A percentile compares a stretch with the other conserved stretches of the same genome.
phyloP scores from a whole-genome alignment of 192 early-diverging fungal genomes.

The Physocladia obscura region DNA sequence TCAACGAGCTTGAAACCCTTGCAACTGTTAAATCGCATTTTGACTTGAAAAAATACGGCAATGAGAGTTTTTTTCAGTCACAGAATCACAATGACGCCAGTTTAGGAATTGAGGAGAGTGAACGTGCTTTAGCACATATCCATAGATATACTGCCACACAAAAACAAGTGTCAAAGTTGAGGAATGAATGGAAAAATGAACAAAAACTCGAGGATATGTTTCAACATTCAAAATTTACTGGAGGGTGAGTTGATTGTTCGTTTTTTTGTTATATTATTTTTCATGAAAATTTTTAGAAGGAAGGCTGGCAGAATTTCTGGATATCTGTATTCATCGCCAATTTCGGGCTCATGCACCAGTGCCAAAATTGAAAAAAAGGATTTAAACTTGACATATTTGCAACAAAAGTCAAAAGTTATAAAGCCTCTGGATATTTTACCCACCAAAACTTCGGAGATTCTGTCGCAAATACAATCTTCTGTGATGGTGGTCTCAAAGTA shows the following conservation, averaged over 20 bases:
- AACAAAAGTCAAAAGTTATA: not conserved
- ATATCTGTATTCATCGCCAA: not conserved
- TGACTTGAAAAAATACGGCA: not conserved
- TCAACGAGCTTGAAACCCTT: slow-evolving; percentile 12
- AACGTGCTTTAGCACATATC: not conserved
- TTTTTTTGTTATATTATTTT: too few species aligned
- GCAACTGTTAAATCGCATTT: not conserved
- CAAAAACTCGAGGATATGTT: too few species aligned
- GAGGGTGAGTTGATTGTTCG: too few species aligned
- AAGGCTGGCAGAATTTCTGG: not conserved
- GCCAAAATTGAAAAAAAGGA: not conserved
- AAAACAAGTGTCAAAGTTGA: not conserved
- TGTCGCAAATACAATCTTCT: not conserved
- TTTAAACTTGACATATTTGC: not conserved
- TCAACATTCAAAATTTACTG: too few species aligned
- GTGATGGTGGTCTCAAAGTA: not conserved
- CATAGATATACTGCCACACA: not conserved
- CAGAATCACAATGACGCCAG: not conserved
- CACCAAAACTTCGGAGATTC: not conserved
- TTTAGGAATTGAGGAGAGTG: not conserved
- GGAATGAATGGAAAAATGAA: slow-evolving; percentile 18
- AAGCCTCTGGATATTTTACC: not conserved
- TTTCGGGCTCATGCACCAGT: not conserved
- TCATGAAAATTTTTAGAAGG: not conserved
- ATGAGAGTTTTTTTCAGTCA: not conserved